Evolutionary conservation across 148 eudicot species (phyloP).

Genomic region (Camellia granthamiana): DNA sequence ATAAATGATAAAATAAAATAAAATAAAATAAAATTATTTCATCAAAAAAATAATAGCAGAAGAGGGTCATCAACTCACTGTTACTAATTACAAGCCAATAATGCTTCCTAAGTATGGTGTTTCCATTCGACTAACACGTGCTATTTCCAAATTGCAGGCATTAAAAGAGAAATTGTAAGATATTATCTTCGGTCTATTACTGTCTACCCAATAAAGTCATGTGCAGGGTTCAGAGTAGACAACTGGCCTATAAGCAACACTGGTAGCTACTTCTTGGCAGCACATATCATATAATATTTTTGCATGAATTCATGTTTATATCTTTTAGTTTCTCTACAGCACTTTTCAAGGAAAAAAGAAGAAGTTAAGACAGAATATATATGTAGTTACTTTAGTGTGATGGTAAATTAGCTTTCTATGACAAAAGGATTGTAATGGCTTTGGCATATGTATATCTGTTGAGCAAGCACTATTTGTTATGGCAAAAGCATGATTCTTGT

Average conservation of each 20-base stretch:
- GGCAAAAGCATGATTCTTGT: neutral
- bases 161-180: conserved; percentile 23
- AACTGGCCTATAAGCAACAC: conserved; percentile 82
- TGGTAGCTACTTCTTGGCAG: conserved; percentile 41
- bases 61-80: neutral
- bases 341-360: no score
- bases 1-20: no score
- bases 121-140: neutral
- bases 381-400: no score
- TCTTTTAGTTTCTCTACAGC: neutral
- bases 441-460: neutral
- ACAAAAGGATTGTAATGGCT: no score
- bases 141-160: conserved; percentile 36
- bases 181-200: conserved; percentile 55
- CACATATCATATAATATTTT: neutral
- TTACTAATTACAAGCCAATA: neutral
- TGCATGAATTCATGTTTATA: neutral
- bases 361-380: no score
- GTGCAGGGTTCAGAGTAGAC: conserved; percentile 76
- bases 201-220: conserved; percentile 89
- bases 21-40: neutral
- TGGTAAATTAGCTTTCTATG: no score
- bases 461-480: neutral
- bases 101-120: conserved; percentile 1
- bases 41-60: neutral